Base-by-base conservation (phyloP, 2,329 filamentous ascomycete genomes). In the Talaromyces sp. region DNA sequence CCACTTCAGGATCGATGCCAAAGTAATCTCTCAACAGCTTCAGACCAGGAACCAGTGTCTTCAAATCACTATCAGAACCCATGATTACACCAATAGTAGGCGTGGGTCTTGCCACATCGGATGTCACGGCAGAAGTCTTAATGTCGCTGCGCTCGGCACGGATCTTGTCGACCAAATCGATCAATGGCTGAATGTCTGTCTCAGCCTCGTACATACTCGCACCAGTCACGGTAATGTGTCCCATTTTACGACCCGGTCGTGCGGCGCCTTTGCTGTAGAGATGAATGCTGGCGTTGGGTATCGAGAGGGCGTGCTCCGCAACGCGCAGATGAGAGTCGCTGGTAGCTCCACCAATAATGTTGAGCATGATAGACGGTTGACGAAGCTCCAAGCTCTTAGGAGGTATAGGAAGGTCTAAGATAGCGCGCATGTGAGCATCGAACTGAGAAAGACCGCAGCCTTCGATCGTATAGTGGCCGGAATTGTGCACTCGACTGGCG, bases 401-500 rank as follows among this genome's bases (percentile, higher is more conserved):
- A 1, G 84, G 84, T 21, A 88, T 81, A 81, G 91, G 85, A 5
- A 87, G 77, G 69, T 87, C 85, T 40, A 96, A 84, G 66, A 99
- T 93, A 1, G 93, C 87, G 64, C 88, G 86, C 9, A 98, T 85
- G 73, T 99, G 93, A 1, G 92, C 90, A 74, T 95, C 92, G 77
- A 91, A 99, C 76, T 99, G 95, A 0, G 92, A 96, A 64, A 93
- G 86, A 0, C 88, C 87, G 56, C 95, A 91, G 3, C 91, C 91
- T 79, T 99, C 93, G 67, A 98, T 98, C 2, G 91, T 96, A 77
- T 93, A 93, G 77, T 98, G 95, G 0, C 95, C 95, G 0, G 91
- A 96, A 79, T 97, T 97, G 78, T 97, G 93, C 58, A 86, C 85
- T 42, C 91, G 83, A 12, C 91, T 91, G 0, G 91, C 91, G 66